These are phyloP conservation scores for Flaveria brownii DNA, from an alignment of 129 eudicot genomes.

Conservation along the genomic window DNA sequence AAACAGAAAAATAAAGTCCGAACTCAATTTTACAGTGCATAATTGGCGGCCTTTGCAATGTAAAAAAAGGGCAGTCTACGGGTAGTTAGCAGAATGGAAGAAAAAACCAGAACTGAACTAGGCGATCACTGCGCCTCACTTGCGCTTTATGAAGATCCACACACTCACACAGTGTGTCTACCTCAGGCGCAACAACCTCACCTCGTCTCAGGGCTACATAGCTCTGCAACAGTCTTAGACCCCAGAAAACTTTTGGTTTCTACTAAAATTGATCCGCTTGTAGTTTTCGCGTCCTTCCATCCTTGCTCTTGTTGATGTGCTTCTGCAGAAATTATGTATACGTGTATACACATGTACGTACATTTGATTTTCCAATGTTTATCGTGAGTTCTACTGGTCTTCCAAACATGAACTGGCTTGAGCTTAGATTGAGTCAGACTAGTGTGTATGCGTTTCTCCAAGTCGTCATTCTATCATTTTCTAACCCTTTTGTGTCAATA, in stretches of 20 bases:
- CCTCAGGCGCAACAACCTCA: neutral
- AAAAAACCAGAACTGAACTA: too few species aligned
- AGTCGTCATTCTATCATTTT: slow-evolving; percentile 8
- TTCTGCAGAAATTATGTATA: neutral
- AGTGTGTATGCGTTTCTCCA: slow-evolving; percentile 7
- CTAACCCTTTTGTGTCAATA: slow-evolving; percentile 17
- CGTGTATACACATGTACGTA: neutral
- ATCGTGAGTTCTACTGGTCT: slow-evolving; percentile 1
- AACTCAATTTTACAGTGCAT: neutral
- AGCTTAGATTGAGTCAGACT: slow-evolving; percentile 11
- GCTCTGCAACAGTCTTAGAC: neutral
- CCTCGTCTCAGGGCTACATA: neutral
- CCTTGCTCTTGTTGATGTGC: neutral
- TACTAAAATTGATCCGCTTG: neutral
- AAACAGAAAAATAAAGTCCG: neutral
- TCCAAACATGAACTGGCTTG: slow-evolving; percentile 21
- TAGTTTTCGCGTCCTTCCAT: neutral
- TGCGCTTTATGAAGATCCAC: too few species aligned
- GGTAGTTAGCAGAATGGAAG: too few species aligned
- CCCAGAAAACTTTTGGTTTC: neutral
- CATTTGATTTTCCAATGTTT: neutral
- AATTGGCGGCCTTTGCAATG: too few species aligned
- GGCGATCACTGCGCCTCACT: too few species aligned
- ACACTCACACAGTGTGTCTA: neutral
- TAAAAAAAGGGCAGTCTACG: too few species aligned